A percentile compares a stretch with the other conserved stretches of the same genome.
phyloP scores from a whole-genome alignment of 2,329 filamentous ascomycete species.

The Dichotomopilus funicola region DNA sequence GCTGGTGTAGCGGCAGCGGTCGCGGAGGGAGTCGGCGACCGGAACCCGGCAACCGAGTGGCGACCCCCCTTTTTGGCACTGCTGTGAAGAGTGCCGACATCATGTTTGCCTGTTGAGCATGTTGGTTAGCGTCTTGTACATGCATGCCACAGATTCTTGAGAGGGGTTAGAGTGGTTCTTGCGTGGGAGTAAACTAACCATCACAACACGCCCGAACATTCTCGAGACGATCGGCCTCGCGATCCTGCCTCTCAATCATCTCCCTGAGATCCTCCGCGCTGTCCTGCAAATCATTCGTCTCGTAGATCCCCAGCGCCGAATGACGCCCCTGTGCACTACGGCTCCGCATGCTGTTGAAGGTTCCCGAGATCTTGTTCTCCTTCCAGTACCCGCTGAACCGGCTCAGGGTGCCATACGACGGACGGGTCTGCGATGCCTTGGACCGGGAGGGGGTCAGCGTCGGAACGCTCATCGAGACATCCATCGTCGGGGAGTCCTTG shows the following conservation, averaged over 20 bases:
- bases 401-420: constrained; percentile 43
- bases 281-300: constrained; percentile 58
- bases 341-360: constrained; percentile 48
- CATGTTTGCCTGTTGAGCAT: constrained; percentile 58
- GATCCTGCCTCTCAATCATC: constrained; percentile 71
- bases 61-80: constrained; percentile 39
- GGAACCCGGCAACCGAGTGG: constrained; percentile 30
- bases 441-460: constrained; percentile 47
- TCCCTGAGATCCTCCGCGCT: constrained; percentile 77
- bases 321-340: constrained; percentile 41
- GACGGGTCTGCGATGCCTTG: constrained; percentile 27
- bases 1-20: constrained; percentile 21
- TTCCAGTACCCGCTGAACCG: constrained; percentile 57
- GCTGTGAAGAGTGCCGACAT: constrained; percentile 56
- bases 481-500: constrained; percentile 53
- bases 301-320: constrained; percentile 37
- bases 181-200: constrained; percentile 69
- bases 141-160: background rate
- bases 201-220: constrained; percentile 97
- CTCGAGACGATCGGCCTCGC: constrained; percentile 73
- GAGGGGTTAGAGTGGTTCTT: no score
- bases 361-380: constrained; percentile 41
- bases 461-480: constrained; percentile 46
- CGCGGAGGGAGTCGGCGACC: constrained; percentile 24
- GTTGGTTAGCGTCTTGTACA: constrained; percentile 15